Base-by-base conservation (phyloP, 2,329 filamentous ascomycete species). In the Trichoderma hamatum region DNA sequence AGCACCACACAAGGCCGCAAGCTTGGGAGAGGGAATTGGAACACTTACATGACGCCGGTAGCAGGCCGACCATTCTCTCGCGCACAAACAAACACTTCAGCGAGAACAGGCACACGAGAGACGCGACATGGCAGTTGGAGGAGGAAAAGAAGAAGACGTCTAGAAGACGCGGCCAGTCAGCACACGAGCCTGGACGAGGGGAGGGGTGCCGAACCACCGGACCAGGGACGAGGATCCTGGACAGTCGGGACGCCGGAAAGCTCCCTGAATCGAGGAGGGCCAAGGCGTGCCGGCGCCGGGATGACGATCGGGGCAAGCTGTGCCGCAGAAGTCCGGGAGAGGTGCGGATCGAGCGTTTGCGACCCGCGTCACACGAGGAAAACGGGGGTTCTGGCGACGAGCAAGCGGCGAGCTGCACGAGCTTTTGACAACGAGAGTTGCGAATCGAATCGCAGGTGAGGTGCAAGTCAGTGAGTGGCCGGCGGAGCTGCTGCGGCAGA, bases 11-110 rank as follows among this genome's bases (percentile, higher is more conserved):
- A 34, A 49, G 43, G 34, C 9, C 46, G 21, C 58, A 30, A 26
- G 54, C 34, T 54, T 24, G 11, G n/a, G 21, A 21, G 11, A 64
- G 61, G 30, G 39, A 10, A 43, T 54, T 54, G 16, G 46, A 30
- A 5, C n/a, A 64, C 69, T 70, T 69, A 70, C 69, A 36, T 51
- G 66, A 54, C 60, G 60, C 60, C 36, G 69, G 46, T 24, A 69
- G 61, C 69, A 55, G 66, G 49, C 59, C 46, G 59, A 70, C 43
- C 69, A 70, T 70, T 69, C 65, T 70, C 59, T 54, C 58, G 54
- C 34, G 56, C 56, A 39, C 51, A 58, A 67, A 59, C 26, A 60
- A 64, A 21, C 32, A 63, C 34, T 63, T 49, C 51, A 68, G 34
- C 65, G 46, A 43, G 14, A 56, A 59, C 55, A 32, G 19, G 19